Conservation (phyloP, 345 rosid genomes). For the Aquilaria sinensis region DNA sequence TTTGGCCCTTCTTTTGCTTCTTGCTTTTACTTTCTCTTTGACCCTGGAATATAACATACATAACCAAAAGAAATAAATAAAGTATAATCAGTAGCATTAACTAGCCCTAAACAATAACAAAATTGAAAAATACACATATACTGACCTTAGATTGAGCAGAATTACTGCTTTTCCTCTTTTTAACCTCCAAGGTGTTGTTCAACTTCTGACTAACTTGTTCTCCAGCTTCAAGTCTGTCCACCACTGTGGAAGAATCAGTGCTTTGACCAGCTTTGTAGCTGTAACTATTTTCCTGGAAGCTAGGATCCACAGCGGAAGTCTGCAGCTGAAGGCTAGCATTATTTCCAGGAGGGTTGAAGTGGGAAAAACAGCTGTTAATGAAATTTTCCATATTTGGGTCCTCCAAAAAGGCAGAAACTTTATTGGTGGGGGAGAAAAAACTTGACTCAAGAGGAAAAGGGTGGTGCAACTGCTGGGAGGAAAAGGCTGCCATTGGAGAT, state of each 20-base stretch:
- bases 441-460: slow-evolving; percentile 40
- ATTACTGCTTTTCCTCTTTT: slow-evolving; percentile 30
- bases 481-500: slow-evolving; percentile 48
- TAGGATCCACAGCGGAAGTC: slow-evolving; percentile 13
- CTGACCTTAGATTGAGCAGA: slow-evolving; percentile 38
- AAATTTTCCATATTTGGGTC: slow-evolving; percentile 13
- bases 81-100: neutral
- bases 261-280: slow-evolving; percentile 26
- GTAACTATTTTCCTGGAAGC: slow-evolving; percentile 12
- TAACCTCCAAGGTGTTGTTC: slow-evolving; percentile 17
- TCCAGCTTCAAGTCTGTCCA: slow-evolving; percentile 37
- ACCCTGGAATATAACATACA: slow-evolving; percentile 25
- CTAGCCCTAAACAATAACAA: too few species aligned
- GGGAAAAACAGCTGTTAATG: slow-evolving; percentile 21
- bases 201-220: slow-evolving; percentile 37
- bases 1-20: slow-evolving; percentile 39
- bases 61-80: neutral
- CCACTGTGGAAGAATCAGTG: slow-evolving; percentile 33
- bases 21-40: slow-evolving; percentile 36
- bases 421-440: slow-evolving; percentile 21
- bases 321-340: neutral
- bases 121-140: neutral
- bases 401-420: slow-evolving; percentile 24
- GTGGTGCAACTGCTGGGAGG: slow-evolving; percentile 27
- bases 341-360: slow-evolving; percentile 17